A percentile compares a stretch with the other conserved stretches of the same genome.
These are phyloP conservation scores for Auriculariales sp. DNA, from an alignment of 768 basidiomycete species.

Conservation along the genomic window DNA sequence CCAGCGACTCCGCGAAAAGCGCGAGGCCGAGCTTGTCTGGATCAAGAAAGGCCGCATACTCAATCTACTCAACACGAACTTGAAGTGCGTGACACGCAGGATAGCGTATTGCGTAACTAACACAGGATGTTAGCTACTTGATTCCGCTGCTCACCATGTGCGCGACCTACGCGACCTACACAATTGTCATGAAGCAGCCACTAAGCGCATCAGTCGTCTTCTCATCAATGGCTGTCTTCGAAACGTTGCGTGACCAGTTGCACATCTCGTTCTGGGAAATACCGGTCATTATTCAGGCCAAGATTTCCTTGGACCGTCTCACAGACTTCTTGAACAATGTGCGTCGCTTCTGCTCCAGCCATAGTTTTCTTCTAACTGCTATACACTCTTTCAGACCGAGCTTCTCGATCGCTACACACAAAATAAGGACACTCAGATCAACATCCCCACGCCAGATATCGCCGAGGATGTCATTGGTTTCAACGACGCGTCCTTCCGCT, in stretches of 20 bases:
- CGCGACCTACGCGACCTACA: constrained; percentile 18
- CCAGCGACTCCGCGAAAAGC: constrained; percentile 16
- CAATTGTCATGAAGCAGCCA: background rate
- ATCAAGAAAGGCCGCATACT: constrained; percentile 18
- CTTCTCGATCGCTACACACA: constrained; percentile 11
- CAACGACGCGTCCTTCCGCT: constrained; percentile 11
- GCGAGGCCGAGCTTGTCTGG: constrained; percentile 19
- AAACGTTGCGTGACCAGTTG: constrained; percentile 17
- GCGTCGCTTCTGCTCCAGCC: background rate
- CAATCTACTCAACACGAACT: constrained; percentile 14
- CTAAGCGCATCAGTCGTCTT: constrained; percentile 12
- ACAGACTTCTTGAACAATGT: constrained; percentile 20
- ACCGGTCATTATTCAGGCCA: constrained; percentile 5
- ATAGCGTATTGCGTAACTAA: background rate
- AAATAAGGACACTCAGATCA: background rate
- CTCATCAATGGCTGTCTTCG: constrained; percentile 24
- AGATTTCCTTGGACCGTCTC: constrained; percentile 22
- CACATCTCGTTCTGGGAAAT: constrained; percentile 5
- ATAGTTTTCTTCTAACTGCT: background rate
- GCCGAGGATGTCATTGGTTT: background rate
- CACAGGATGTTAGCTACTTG: constrained; percentile 11
- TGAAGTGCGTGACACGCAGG: constrained; percentile 9
- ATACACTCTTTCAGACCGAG: constrained; percentile 9
- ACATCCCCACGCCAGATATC: background rate
- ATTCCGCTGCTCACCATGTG: constrained; percentile 23